A percentile compares a stretch with the other conserved stretches of the same genome.
Evolutionary conservation across 108 stramenopile species (phyloP).

Genomic region (Mediolabrus comicus): DNA sequence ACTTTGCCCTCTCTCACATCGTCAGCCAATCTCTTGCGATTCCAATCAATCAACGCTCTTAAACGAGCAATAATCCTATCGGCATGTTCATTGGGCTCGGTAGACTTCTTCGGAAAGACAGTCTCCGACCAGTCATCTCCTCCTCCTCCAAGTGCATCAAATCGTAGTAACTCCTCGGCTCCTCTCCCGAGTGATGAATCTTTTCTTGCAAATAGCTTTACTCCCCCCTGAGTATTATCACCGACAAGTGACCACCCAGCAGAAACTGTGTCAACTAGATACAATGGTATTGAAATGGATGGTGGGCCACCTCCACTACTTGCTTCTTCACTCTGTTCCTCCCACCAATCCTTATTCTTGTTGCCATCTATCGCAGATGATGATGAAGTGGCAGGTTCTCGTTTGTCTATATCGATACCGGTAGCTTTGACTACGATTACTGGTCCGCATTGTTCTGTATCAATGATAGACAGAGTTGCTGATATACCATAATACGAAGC

Average conservation of each 20-base stretch:
- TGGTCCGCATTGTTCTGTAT: conserved; percentile 32
- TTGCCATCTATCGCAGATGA: neutral
- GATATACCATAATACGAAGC: conserved; percentile 23
- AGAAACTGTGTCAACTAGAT: conserved; percentile 8
- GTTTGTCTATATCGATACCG: neutral
- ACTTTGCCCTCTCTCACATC: neutral
- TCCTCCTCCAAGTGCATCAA: conserved; percentile 6
- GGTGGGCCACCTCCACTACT: neutral
- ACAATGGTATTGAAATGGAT: conserved; percentile 22
- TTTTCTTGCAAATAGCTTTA: conserved; percentile 13
- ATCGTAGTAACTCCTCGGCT: conserved; percentile 14
- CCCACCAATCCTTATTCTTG: conserved; percentile 1
- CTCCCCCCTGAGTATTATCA: conserved; percentile 25
- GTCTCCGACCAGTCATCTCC: neutral
- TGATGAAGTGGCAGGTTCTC: neutral
- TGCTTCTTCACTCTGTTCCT: neutral
- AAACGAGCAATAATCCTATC: conserved; percentile 1
- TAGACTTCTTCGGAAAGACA: neutral
- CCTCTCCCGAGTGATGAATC: neutral
- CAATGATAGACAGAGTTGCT: conserved; percentile 22
- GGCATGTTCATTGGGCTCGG: conserved; percentile 2
- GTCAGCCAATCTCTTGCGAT: neutral
- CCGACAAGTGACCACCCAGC: conserved; percentile 17
- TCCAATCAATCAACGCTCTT: conserved; percentile 6
- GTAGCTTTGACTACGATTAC: conserved; percentile 8